Base-by-base conservation (phyloP, 305 asterid species). In the Striga hermonthica region DNA sequence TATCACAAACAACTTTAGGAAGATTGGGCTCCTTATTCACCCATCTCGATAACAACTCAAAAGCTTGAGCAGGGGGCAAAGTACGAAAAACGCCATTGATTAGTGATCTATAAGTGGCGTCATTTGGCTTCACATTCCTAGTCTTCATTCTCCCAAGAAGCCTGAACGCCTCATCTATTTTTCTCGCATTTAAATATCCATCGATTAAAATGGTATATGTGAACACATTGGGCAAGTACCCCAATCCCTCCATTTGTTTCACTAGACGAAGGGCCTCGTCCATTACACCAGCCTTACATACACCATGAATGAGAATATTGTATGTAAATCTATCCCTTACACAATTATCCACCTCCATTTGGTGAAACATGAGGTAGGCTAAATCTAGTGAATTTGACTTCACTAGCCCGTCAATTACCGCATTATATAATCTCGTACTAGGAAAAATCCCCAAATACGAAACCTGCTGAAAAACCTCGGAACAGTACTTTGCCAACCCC, bases 361-460 rank as follows among this genome's bases (percentile, higher is more conserved):
- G 97, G 78, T 93, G 97, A 76, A 90, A 93, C 81, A 90, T 93
- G 11, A 93, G 84, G 83, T 93, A 93, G 50, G 98, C 98, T 77
- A 84, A 76, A 83, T 90, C 97, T 5, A 93, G 89, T 0, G 97
- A 86, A 82, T 86, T 86, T 13, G 96, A 89, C 80, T 90, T 90
- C 64, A 93, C 86, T 11, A 90, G 80, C 6, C 90, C 97, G 79
- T 88, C 90, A 35, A 93, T 86, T 41, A 90, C 90, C 0, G 96
- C 94, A 83, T 90, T 90, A 67, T 90, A 93, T 76, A 93, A 75
- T 76, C 98, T 81, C 39, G 97, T 90, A 64, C 77, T 93, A 5
- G 97, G 90, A 72, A 55, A 65, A 43, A 93, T 81, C 57, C 89
- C 95, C 75, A 90, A 72, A 81, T 84, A 93, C n/a, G 98, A 87